Percentiles rank a stretch among this genome's conserved stretches.
These are phyloP conservation scores for Protea cynaroides DNA, from an alignment of 164 flowering plant genomes.

Conservation along the genomic window DNA sequence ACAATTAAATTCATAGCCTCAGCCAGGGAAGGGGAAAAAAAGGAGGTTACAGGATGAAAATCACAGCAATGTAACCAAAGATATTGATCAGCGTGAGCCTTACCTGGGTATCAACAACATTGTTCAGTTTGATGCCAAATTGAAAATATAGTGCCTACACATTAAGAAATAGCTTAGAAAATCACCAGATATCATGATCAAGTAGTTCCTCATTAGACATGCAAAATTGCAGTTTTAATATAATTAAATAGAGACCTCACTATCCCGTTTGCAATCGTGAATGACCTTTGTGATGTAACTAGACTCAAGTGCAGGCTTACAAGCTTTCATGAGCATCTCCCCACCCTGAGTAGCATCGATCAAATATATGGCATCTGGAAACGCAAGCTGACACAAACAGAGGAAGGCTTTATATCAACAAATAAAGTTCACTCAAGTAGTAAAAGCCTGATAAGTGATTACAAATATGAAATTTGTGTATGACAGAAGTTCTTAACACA, in stretches of 20 bases:
- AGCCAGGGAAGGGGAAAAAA: too few species aligned
- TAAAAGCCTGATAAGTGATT: background rate
- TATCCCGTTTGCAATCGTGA: constrained; percentile 98
- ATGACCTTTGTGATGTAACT: constrained; percentile 86
- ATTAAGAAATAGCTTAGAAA: constrained; percentile 8
- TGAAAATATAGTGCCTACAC: constrained; percentile 82
- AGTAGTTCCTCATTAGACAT: background rate
- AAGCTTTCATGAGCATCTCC: constrained; percentile 65
- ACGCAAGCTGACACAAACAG: constrained; percentile 64
- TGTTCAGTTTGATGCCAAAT: constrained; percentile 79
- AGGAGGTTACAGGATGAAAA: background rate
- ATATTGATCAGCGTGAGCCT: background rate
- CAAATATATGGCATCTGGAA: constrained; percentile 83
- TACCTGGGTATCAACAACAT: constrained; percentile 93
- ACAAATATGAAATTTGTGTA: too few species aligned
- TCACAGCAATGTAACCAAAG: background rate
- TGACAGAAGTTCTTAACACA: too few species aligned
- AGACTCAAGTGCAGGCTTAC: constrained; percentile 99
- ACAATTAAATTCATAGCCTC: too few species aligned
- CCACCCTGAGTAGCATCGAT: constrained; percentile 91
- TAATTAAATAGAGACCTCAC: constrained; percentile 66
- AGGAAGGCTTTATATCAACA: background rate
- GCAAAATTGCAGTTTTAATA: constrained; percentile 8
- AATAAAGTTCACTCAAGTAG: background rate
- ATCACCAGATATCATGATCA: constrained; percentile 1